Evolutionary conservation across 805 yeast species (phyloP).

Genomic region (Candida broadrunensis): DNA sequence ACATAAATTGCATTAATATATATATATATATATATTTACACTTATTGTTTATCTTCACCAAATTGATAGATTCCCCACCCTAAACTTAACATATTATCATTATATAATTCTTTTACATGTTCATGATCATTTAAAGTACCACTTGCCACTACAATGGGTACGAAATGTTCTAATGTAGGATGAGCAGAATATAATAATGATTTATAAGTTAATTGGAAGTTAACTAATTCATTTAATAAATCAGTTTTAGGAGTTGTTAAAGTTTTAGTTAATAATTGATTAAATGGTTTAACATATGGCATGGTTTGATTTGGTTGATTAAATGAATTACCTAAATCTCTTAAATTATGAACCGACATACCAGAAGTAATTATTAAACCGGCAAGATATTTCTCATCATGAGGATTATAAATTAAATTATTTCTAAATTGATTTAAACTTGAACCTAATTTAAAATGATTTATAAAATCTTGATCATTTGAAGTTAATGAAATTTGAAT

Average conservation of each 20-base stretch:
- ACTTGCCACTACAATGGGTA: slow-evolving; percentile 62
- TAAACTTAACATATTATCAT: slow-evolving; percentile 41
- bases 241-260: slow-evolving; percentile 24
- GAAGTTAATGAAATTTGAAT: slow-evolving; percentile 51
- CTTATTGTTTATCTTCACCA: slow-evolving; percentile 16
- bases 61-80: slow-evolving; percentile 73
- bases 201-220: slow-evolving; percentile 21
- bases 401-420: slow-evolving; percentile 30
- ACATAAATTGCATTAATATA: no score
- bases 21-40: no score
- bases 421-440: slow-evolving; percentile 50
- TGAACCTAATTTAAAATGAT: slow-evolving; percentile 54
- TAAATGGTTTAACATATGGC: slow-evolving; percentile 56
- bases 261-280: slow-evolving; percentile 39
- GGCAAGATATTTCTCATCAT: slow-evolving; percentile 18
- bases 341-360: slow-evolving; percentile 74
- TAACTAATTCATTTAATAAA: slow-evolving; percentile 26
- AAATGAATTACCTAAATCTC: slow-evolving; percentile 42
- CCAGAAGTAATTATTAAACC: slow-evolving; percentile 64
- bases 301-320: slow-evolving; percentile 15
- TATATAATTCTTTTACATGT: slow-evolving; percentile 45
- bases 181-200: slow-evolving; percentile 52
- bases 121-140: slow-evolving; percentile 44
- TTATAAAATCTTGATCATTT: slow-evolving; percentile 34
- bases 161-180: slow-evolving; percentile 74